phyloP scores from a whole-genome alignment of 331 rosid species.

The Dryas integrifolia region DNA sequence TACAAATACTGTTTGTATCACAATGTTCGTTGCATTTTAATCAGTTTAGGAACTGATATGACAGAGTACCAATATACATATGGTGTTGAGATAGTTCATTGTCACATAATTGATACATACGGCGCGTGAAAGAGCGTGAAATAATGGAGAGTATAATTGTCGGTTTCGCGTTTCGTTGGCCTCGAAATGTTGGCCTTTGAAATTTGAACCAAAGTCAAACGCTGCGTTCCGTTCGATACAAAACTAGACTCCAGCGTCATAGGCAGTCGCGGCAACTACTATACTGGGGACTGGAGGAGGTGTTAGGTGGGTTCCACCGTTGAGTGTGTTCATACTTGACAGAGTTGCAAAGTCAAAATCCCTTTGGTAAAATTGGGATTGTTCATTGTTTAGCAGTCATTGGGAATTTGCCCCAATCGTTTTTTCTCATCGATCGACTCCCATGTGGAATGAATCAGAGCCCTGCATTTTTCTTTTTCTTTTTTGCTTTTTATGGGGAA shows the following conservation, averaged over 20 bases:
- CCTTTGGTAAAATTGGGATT: too few relatives aligned
- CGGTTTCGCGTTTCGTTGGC: background rate
- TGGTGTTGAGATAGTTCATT: background rate
- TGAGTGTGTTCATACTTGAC: background rate
- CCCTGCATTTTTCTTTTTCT: too few relatives aligned
- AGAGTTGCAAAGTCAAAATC: background rate
- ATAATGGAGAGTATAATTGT: too few relatives aligned
- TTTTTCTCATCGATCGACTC: too few relatives aligned
- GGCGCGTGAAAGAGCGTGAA: too few relatives aligned
- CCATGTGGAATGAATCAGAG: too few relatives aligned
- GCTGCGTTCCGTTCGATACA: conserved; percentile 25
- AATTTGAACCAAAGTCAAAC: conserved; percentile 24
- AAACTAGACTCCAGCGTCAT: background rate
- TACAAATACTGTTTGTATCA: too few relatives aligned
- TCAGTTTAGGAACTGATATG: background rate
- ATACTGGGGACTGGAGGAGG: background rate
- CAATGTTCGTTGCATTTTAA: background rate
- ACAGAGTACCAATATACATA: background rate
- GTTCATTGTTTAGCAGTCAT: too few relatives aligned
- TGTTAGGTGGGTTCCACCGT: background rate
- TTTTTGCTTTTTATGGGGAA: too few relatives aligned
- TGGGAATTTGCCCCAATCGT: background rate
- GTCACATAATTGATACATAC: background rate
- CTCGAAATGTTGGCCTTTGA: background rate
- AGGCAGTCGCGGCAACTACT: conserved; percentile 5